Base-by-base conservation (phyloP, 768 basidiomycete genomes). In the Hortiboletus campestris region DNA sequence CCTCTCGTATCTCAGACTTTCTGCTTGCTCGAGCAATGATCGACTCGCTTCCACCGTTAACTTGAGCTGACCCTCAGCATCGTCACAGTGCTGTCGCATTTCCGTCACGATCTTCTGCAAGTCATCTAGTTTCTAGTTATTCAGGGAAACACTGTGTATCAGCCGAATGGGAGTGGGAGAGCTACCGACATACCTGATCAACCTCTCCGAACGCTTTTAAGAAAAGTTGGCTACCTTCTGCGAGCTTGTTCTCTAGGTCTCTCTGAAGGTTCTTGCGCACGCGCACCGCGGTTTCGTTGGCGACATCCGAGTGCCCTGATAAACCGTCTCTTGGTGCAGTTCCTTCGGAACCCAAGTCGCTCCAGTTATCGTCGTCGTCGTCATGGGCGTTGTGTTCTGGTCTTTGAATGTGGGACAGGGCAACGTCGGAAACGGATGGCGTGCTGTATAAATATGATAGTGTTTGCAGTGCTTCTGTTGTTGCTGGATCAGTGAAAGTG, bases 131-230 rank as follows among this genome's bases (percentile, higher is more conserved):
- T 90, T 95, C 96, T 99, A 63, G 14, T 38, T 0, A 13, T 42
- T 31, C 16, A 17, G 5, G 35, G 6, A 4, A 16, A 12, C 6
- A 31, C 17, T n/a, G 50, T 41, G 51, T 22, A 46, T 36, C 39
- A 34, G 53, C n/a, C 8, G n/a, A 35, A 28, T 16, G 14, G 8
- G 49, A 43, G 41, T 28, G 50, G 19, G 57, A 46, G 44, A 39
- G 47, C 36, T 22, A 42, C 25, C 19, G 42, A 58, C 91, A 61
- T 69, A 96, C 96, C 74, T 91, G 80, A 75, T 98, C 91, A 35
- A 98, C 93, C 61, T 94, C 86, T 20, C 85, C 85, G 59, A 98
- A 88, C 0, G 90, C 93, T 28, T 81, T 80, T 52, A 98, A 69
- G 69, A 99, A 97, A 59, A 84, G 82, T 44, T 80, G 79, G 61